These are phyloP conservation scores for Eucommia ulmoides DNA, from an alignment of 257 asterid genomes.

Conservation along the genomic window DNA sequence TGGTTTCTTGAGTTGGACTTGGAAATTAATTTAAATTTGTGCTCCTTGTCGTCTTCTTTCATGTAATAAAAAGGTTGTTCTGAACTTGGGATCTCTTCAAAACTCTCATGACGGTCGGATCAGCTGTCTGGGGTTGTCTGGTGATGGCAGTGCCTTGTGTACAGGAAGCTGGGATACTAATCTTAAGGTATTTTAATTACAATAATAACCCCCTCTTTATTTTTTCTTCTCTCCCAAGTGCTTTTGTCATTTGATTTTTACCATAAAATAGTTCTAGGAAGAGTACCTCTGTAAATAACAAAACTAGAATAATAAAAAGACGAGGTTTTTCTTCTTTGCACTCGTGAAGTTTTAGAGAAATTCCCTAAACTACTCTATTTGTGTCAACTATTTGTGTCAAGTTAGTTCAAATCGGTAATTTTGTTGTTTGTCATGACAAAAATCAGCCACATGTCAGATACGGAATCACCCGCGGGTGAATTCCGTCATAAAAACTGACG, in stretches of 20 bases:
- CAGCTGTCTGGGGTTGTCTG: constrained; percentile 83
- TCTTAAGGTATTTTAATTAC: constrained; percentile 54
- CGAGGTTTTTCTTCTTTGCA: too few relatives aligned
- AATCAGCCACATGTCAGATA: too few relatives aligned
- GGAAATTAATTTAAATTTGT: too few relatives aligned
- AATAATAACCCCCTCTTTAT: background rate
- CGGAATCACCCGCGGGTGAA: too few relatives aligned
- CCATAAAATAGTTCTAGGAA: background rate
- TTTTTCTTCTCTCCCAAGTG: background rate
- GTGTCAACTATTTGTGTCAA: too few relatives aligned
- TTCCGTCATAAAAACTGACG: too few relatives aligned
- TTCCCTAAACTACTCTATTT: too few relatives aligned
- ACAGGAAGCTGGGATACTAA: constrained; percentile 95
- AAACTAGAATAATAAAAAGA: background rate
- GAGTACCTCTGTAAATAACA: background rate
- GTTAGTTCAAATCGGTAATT: too few relatives aligned
- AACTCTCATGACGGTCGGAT: constrained; percentile 75
- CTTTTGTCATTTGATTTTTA: background rate
- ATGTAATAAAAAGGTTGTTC: constrained; percentile 54
- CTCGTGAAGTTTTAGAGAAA: too few relatives aligned
- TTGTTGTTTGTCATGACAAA: too few relatives aligned
- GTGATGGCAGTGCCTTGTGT: constrained; percentile 96
- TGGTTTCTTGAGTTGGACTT: too few relatives aligned
- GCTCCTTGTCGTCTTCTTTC: too few relatives aligned
- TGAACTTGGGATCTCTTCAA: constrained; percentile 82